A percentile compares a stretch with the other conserved stretches of the same genome.
Conservation (phyloP, 208 protist genomes). For the Trypanosoma boissoni region DNA sequence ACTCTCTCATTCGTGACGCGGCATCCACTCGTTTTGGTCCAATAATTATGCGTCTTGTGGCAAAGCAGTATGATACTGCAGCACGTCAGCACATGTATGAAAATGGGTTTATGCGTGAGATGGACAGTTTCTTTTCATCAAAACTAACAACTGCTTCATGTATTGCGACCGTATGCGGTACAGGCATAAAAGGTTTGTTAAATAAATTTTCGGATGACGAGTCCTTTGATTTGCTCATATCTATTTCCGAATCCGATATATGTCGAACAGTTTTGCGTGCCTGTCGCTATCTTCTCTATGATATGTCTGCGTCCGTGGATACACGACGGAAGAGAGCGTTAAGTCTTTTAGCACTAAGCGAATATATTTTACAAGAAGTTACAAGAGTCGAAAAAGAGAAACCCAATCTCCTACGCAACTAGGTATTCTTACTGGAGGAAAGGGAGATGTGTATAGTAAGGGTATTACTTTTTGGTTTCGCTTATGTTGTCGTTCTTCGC, state of each 20-base stretch:
- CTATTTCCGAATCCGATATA: slow-evolving; percentile 39
- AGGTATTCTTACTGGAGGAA: too few relatives aligned
- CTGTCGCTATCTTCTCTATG: slow-evolving; percentile 37
- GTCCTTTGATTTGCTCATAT: slow-evolving; percentile 27
- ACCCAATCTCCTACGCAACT: too few relatives aligned
- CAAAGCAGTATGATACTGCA: slow-evolving; percentile 41
- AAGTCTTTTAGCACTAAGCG: not conserved
- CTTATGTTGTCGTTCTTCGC: too few relatives aligned
- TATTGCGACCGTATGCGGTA: not conserved
- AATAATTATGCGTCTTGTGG: slow-evolving; percentile 41
- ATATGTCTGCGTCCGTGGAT: slow-evolving; percentile 31
- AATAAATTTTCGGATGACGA: slow-evolving; percentile 39
- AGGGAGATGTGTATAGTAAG: too few relatives aligned
- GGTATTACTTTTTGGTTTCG: too few relatives aligned
- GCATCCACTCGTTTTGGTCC: slow-evolving; percentile 44
- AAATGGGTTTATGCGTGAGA: slow-evolving; percentile 28
- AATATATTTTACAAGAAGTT: not conserved
- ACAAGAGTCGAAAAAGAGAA: too few relatives aligned
- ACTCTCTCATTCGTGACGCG: slow-evolving; percentile 33
- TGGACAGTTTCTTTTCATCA: slow-evolving; percentile 49
- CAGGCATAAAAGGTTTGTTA: slow-evolving; percentile 7
- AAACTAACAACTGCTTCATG: slow-evolving; percentile 24
- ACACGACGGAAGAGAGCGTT: not conserved
- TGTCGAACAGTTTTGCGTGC: slow-evolving; percentile 37
- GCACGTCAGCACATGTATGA: slow-evolving; percentile 39